A percentile compares a stretch with the other conserved stretches of the same genome.
Evolutionary conservation across 2,329 filamentous ascomycete species (phyloP).

Genomic region (Epichloe sibirici): DNA sequence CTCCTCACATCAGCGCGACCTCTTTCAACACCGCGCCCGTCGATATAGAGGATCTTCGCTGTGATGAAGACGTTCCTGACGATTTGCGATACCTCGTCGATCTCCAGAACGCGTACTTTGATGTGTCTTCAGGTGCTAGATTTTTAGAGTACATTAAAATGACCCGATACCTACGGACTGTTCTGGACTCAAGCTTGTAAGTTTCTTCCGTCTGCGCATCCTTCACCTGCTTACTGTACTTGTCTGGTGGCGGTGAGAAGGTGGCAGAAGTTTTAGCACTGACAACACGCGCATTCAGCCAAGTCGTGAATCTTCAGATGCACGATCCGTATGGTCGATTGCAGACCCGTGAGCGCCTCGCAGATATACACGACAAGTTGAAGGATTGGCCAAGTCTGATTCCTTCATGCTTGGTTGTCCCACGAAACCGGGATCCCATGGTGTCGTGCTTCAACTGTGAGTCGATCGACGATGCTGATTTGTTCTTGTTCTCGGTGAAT

Average conservation of each 20-base stretch:
- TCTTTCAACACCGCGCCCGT: conserved; percentile 28
- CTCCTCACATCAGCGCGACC: conserved; percentile 28
- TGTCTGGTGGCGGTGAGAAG: background rate
- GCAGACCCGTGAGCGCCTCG: conserved; percentile 12
- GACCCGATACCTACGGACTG: conserved; percentile 17
- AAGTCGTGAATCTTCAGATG: conserved; percentile 11
- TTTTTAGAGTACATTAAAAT: conserved; percentile 25
- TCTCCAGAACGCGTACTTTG: conserved; percentile 17
- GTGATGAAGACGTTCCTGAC: conserved; percentile 28
- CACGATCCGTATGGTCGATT: conserved; percentile 9
- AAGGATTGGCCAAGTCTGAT: conserved; percentile 25
- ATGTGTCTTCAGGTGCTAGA: conserved; percentile 23
- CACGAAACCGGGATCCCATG: conserved; percentile 3
- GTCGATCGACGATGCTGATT: background rate
- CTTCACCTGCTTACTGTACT: background rate
- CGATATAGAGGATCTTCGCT: conserved; percentile 28
- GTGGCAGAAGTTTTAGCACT: background rate
- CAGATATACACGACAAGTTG: conserved; percentile 17
- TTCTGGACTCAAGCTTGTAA: conserved; percentile 24
- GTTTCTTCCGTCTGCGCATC: conserved; percentile 4
- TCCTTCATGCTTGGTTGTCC: conserved; percentile 22
- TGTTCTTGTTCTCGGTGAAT: too few relatives aligned
- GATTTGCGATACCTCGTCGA: conserved; percentile 24
- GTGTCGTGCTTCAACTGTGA: conserved; percentile 14
- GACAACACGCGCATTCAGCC: conserved; percentile 11